Evolutionary conservation across 306 rosid species (phyloP), one percentile per base, ranked within the genome.

Genomic region (Trifolium fragiferum): DNA sequence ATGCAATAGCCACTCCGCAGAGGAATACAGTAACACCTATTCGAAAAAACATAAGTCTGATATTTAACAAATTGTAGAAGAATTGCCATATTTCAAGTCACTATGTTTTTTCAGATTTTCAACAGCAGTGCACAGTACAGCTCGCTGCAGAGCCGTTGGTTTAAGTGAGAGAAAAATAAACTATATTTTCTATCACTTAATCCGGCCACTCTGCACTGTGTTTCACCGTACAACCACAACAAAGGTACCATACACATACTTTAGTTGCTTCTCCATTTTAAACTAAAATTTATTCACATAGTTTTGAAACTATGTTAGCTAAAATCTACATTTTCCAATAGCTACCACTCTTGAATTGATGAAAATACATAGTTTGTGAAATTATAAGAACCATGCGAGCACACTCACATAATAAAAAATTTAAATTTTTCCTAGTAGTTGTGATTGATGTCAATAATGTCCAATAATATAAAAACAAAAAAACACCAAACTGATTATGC

Each of bases 11-110:
- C 72, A 90, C 18, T 65, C 90, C 98, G 2, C 92, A 88, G 14
- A 90, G 89, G 80, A 94, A 79, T 46, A 94, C 92, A 66, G 97
- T 87, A 66, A 90, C 90, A 60, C 98, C 98, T 94, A 70, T 77
- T 33, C 43, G 76, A 76, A 60, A 61, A 83, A 82, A 63, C 19
- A 76, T 69, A 10, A 72, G 35, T 72, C 23, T 65, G 57, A 16
- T 19, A 55, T 12, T 37, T 67, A 44, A 66, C 37, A 51, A 71
- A 58, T 2, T 37, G 53, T 25, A 37, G 65, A 44, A 44, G 18
- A 68, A 40, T 10, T 55, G 8, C 38, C 49, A 40, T 66, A 44
- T 73, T 33, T 59, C 53, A 59, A 18, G 20, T 64, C 23, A 46
- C 55, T 68, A 10, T 72, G 35, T 32, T 63, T 62, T n/a, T 55